Evolutionary conservation across 257 asterid species (phyloP).

Genomic region (Solanum chmielewskii): DNA sequence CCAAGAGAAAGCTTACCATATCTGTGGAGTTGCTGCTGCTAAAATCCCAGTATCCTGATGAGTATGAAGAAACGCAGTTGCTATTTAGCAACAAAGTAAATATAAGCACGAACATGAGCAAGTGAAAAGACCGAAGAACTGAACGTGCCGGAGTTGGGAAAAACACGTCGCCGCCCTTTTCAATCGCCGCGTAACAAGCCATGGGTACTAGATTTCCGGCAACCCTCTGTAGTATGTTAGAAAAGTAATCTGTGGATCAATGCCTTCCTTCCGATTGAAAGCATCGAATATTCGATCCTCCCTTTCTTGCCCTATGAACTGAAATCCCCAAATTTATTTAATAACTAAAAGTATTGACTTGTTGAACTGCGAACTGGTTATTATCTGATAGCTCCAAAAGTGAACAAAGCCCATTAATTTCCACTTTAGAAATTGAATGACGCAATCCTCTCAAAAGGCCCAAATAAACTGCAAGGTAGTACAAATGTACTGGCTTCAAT

Average conservation of each 20-base stretch:
- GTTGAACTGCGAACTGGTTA: neutral
- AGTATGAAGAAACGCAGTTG: neutral
- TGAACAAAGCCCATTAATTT: no score
- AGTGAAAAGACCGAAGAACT: neutral
- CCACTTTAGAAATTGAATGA: no score
- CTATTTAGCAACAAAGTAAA: neutral
- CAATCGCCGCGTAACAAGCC: neutral
- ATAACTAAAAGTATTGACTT: neutral
- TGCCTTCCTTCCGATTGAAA: neutral
- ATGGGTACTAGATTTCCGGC: neutral
- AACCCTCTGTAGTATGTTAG: neutral
- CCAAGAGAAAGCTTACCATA: neutral
- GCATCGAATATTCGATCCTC: neutral
- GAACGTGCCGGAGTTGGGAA: neutral
- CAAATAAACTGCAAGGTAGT: no score
- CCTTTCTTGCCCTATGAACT: neutral
- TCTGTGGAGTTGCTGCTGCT: neutral
- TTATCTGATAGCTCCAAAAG: no score
- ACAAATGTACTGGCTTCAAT: no score
- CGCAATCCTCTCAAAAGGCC: no score
- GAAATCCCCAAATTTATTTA: neutral
- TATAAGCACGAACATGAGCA: neutral
- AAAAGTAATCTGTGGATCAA: neutral
- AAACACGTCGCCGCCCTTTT: neutral
- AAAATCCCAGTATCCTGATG: neutral